Base-by-base conservation (phyloP, 805 yeast genomes). In the Kazachstania taianensis region DNA sequence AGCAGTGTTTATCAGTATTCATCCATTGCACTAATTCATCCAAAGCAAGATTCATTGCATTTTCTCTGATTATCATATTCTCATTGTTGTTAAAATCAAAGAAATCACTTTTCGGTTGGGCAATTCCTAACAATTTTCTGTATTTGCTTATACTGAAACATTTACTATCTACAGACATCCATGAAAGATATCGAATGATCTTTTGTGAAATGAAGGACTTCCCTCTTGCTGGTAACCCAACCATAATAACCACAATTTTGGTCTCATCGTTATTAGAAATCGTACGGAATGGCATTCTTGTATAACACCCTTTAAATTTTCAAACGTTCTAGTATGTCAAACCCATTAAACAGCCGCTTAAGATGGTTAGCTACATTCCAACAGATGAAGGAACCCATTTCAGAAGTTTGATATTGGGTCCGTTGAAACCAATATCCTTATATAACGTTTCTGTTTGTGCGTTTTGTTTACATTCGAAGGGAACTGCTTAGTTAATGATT, bases 131-230 rank as follows among this genome's bases (percentile, higher is more conserved):
- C 41, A 72, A 64, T 32, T 96, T 73, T 43, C 97, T 72, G 57
- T 84, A 87, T 26, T 69, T 69, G 9, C 97, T 95, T 14, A 89
- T 94, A 53, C 85, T 86, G 63, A 92, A 92, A 39, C 86, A 80
- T 53, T 78, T 78, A 19, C 95, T 83, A 41, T 73, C 74, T 38
- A 92, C 81, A 2, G 94, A 81, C 27, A 89, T 69, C 98, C 98
- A 92, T 23, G 86, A 76, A 36, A 92, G 68, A 53, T 89, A 92
- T 32, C 97, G 71, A 22, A 89, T 94, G 36, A 92, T 81, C 56
- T 89, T 92, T 55, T 86, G 94, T 3, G 97, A 86, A 43, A 92
- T 89, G 58, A 86, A 78, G 3, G 95, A 81, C 59, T 92, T 92
- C 3, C 98, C 98, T 39, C 97, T 72, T 10, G 92, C 89, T 9